Base-by-base conservation (phyloP, 2,329 filamentous ascomycete genomes). In the Botryosphaeria dothidea region DNA sequence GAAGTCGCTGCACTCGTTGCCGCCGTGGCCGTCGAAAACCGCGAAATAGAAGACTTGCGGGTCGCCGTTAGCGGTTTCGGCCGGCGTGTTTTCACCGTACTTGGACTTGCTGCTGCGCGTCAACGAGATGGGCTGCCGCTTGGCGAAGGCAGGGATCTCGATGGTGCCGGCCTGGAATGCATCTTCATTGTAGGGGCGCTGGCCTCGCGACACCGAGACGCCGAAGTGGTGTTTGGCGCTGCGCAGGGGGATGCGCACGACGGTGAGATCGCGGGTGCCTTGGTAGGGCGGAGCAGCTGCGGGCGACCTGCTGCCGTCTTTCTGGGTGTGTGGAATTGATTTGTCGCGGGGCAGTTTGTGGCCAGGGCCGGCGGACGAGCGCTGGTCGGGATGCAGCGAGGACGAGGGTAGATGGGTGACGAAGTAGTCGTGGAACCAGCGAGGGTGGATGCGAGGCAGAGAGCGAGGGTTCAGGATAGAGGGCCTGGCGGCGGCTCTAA, bases 11-110 rank as follows among this genome's bases (percentile, higher is more conserved):
- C 95, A 98, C 75, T 97, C 91, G 21, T 83, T 86, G 21, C 95
- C 95, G 9, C 95, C 95, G 79, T 99, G 95, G 2, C 95, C 95
- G 77, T 99, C 95, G 73, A 98, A 99, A 1, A 98, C 89, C 1
- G 87, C 93, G 83, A 97, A 99, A 78, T 98, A 99, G 78, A 99
- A 99, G 36, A 98, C 90, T 75, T 98, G 94, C 1, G 94, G 94
- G 74, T 98, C 94, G 2, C 94, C 94, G 68, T 87, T 91, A 1
- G 91, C 87, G 68, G 89, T 91, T 65, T 92, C 91, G 5, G 92
- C 92, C 9, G 84, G 87, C 25, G 86, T 92, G 43, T 70, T 68
- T 23, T 62, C 60, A 74, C 67, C 56, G 68, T 31, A 78, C 77
- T 1, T 48, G 6, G 29, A 17, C 66, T 41, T 67, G 54, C 8